Conservation (phyloP, 75 land plant genomes). For the Picea glauca region DNA sequence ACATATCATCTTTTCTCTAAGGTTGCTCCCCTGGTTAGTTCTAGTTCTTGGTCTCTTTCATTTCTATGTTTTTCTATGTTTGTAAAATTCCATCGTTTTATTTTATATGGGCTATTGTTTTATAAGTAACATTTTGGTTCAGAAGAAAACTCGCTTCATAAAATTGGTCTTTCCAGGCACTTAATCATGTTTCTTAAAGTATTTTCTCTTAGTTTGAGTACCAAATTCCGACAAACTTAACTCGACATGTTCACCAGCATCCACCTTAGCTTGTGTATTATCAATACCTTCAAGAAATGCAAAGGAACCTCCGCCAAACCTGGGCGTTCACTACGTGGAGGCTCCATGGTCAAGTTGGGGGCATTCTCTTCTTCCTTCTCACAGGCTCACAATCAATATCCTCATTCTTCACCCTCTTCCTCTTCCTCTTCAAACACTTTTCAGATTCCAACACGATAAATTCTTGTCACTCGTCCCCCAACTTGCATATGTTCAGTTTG, state of each 20-base stretch:
- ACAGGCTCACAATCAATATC: neutral
- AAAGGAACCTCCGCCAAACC: too few relatives aligned
- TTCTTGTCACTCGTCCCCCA: neutral
- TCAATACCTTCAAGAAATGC: neutral
- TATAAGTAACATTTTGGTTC: too few relatives aligned
- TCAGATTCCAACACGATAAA: neutral
- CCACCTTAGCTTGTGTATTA: neutral
- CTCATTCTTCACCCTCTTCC: neutral
- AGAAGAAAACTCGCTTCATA: too few relatives aligned
- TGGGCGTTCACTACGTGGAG: too few relatives aligned
- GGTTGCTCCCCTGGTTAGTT: too few relatives aligned
- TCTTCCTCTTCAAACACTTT: neutral
- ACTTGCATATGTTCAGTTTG: neutral
- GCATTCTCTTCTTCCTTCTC: neutral
- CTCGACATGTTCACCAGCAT: neutral
- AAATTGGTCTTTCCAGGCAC: too few relatives aligned
- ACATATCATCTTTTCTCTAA: too few relatives aligned
- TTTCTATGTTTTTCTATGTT: too few relatives aligned
- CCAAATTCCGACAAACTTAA: neutral
- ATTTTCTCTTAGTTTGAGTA: neutral
- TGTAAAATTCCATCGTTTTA: too few relatives aligned
- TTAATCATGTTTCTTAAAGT: neutral
- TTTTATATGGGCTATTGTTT: too few relatives aligned
- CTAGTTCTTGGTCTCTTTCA: too few relatives aligned
- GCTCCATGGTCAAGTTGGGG: too few relatives aligned